Conservation (phyloP, 2,329 filamentous ascomycete genomes). For the Aaosphaeria pasadenensis region DNA sequence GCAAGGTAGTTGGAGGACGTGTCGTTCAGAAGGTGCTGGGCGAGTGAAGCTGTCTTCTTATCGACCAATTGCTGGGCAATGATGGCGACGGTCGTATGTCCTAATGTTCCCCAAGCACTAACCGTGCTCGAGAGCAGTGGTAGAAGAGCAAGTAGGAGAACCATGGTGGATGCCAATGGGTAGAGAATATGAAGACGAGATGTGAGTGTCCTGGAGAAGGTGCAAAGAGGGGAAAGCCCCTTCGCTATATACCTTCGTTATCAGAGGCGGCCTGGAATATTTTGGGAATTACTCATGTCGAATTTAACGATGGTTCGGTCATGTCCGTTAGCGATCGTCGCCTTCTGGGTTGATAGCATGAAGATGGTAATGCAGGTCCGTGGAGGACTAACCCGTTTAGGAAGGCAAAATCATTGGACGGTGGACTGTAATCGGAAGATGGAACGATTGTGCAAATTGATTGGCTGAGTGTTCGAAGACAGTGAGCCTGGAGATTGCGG, state of each 20-base stretch:
- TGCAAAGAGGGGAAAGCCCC: background rate
- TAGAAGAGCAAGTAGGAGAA: constrained; percentile 15
- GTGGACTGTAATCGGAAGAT: constrained; percentile 4
- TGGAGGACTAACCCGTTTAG: constrained; percentile 20
- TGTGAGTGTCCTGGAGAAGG: background rate
- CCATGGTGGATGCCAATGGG: constrained; percentile 21
- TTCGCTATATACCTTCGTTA: background rate
- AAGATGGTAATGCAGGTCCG: constrained; percentile 11
- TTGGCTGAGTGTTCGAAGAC: background rate
- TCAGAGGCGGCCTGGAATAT: no score
- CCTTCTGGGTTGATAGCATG: no score
- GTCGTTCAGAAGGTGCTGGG: constrained; percentile 43
- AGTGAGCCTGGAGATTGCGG: constrained; percentile 5
- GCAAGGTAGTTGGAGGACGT: constrained; percentile 47
- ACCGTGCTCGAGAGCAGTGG: constrained; percentile 21
- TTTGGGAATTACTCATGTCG: no score
- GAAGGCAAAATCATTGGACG: constrained; percentile 16
- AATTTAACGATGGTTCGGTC: constrained; percentile 13
- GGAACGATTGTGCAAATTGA: background rate
- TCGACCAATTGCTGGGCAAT: constrained; percentile 51
- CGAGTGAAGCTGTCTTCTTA: constrained; percentile 42
- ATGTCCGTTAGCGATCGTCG: constrained; percentile 24
- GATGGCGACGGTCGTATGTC: constrained; percentile 55
- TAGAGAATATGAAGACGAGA: background rate
- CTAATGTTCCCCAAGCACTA: constrained; percentile 51